These are phyloP conservation scores for Lachnellula cervina DNA, from an alignment of 2,329 filamentous ascomycete genomes.

Conservation along the genomic window DNA sequence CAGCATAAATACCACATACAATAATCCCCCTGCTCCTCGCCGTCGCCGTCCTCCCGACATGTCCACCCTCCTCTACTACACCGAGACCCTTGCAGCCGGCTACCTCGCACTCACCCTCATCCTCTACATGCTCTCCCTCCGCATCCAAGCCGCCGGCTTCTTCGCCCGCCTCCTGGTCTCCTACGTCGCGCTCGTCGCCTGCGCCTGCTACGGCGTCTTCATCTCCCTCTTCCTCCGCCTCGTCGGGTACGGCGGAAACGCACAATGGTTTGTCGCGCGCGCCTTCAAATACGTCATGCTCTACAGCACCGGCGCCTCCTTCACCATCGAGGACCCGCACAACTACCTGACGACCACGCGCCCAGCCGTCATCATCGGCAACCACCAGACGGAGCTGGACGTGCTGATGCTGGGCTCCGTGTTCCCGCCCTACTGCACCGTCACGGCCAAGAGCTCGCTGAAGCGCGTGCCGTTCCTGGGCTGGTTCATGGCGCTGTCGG, in stretches of 20 bases:
- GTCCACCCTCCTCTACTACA: slow-evolving; percentile 31
- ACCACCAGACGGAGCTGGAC: slow-evolving; percentile 95
- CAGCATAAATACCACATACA: background rate
- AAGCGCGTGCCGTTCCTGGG: slow-evolving; percentile 78
- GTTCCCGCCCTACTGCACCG: slow-evolving; percentile 86
- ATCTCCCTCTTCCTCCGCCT: slow-evolving; percentile 68
- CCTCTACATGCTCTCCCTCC: slow-evolving; percentile 59
- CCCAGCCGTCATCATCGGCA: slow-evolving; percentile 86
- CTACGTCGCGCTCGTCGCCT: slow-evolving; percentile 57
- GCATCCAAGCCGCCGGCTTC: slow-evolving; percentile 58
- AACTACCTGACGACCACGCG: slow-evolving; percentile 52
- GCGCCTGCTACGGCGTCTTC: slow-evolving; percentile 69
- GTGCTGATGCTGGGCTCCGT: slow-evolving; percentile 84
- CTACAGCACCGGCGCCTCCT: slow-evolving; percentile 69
- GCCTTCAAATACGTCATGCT: slow-evolving; percentile 77
- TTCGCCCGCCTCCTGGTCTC: slow-evolving; percentile 62
- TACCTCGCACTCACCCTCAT: slow-evolving; percentile 47
- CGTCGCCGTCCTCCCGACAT: slow-evolving; percentile 13
- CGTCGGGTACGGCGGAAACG: slow-evolving; percentile 66
- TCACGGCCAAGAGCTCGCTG: slow-evolving; percentile 86
- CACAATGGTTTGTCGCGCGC: slow-evolving; percentile 80
- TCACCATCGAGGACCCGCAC: slow-evolving; percentile 65
- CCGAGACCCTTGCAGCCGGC: slow-evolving; percentile 44
- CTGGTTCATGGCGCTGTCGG: slow-evolving; percentile 88
- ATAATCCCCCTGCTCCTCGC: background rate